These are phyloP conservation scores for Cyanidioschyzon merolae DNA, from an alignment of 23 red algal species.

Conservation along the genomic window DNA sequence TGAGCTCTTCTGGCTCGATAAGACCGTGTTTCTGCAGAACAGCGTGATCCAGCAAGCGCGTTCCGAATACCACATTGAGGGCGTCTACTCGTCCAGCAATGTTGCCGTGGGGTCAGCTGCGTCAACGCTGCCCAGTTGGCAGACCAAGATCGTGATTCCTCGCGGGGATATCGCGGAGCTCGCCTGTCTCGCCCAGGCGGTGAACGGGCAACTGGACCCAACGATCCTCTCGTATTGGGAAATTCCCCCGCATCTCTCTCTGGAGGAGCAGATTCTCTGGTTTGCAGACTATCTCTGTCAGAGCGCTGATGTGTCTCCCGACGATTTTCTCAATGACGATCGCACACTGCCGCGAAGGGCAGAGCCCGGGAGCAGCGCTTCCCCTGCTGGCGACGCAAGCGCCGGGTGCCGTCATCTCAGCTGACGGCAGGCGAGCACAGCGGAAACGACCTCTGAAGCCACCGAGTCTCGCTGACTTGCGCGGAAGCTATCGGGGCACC, in stretches of 20 bases:
- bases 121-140: neutral
- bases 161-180: neutral
- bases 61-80: conserved; percentile 3
- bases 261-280: neutral
- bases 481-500: conserved; percentile 1
- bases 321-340: too few species aligned
- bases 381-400: too few species aligned
- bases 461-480: neutral
- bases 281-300: neutral
- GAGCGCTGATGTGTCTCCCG: neutral
- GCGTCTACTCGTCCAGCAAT: neutral
- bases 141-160: neutral
- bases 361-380: neutral
- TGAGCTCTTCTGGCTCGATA: neutral
- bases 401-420: too few species aligned
- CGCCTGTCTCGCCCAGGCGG: neutral
- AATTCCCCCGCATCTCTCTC: neutral
- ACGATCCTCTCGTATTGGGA: neutral
- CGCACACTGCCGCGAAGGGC: too few species aligned
- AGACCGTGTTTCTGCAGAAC: conserved; percentile 2
- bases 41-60: conserved; percentile 8
- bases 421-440: too few species aligned
- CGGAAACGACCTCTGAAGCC: too few species aligned
- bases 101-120: neutral
- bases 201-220: neutral